Conservation (phyloP, 1,284 basidiomycete species). For the Singerocomus inundabilis region DNA sequence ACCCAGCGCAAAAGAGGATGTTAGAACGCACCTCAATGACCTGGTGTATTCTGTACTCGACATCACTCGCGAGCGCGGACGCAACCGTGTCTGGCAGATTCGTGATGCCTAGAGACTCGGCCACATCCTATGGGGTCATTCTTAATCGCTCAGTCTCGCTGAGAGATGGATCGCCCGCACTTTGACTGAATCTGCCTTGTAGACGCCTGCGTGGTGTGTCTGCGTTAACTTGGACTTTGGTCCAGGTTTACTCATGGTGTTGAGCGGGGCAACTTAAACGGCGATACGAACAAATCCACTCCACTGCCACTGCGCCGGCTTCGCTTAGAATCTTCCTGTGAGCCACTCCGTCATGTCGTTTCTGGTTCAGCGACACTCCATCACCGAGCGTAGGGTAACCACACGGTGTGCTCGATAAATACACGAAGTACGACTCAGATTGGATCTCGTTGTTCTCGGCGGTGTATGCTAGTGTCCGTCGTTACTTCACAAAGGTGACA, state of each 20-base stretch:
- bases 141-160: conserved; percentile 20
- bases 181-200: conserved; percentile 65
- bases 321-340: no score
- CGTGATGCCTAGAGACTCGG: conserved; percentile 85
- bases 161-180: conserved; percentile 35
- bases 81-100: conserved; percentile 81
- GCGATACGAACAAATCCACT: no score
- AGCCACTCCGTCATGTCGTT: no score
- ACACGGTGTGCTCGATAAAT: no score
- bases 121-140: conserved; percentile 70
- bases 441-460: no score
- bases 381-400: no score
- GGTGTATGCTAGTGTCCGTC: no score
- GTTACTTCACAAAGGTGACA: no score
- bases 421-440: no score
- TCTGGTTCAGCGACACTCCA: no score
- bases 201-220: conserved; percentile 56
- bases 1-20: neutral
- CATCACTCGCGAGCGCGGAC: conserved; percentile 88
- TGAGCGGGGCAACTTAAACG: neutral
- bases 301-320: no score
- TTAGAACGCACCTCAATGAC: conserved; percentile 71
- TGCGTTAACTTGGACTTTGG: conserved; percentile 43
- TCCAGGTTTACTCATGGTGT: conserved; percentile 47
- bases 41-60: conserved; percentile 95